Conservation (phyloP, 768 basidiomycete species). For the Leccinum subgranulosum region DNA sequence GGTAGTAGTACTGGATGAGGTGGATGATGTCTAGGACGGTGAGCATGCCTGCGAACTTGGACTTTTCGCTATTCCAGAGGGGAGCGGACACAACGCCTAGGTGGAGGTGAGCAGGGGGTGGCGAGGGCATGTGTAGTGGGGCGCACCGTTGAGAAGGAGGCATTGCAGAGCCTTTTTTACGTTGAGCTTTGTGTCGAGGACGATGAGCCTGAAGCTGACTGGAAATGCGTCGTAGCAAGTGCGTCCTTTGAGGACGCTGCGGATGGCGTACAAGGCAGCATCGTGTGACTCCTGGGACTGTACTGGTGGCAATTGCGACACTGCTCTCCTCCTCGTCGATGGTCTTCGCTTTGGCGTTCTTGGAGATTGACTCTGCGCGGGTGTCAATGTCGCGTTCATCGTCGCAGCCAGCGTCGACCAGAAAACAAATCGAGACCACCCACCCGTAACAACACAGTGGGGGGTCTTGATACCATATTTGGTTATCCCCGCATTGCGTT, state of each 20-base stretch:
- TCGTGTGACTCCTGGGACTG: slow-evolving; percentile 64
- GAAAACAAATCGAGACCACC: background rate
- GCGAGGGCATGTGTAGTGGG: background rate
- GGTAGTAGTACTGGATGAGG: slow-evolving; percentile 97
- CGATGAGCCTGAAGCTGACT: slow-evolving; percentile 93
- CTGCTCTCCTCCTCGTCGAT: slow-evolving; percentile 56
- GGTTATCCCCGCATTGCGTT: slow-evolving; percentile 10
- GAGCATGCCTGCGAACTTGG: slow-evolving; percentile 95
- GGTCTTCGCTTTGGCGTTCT: slow-evolving; percentile 48
- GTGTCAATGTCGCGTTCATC: slow-evolving; percentile 50
- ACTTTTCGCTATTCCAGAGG: slow-evolving; percentile 94
- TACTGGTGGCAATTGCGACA: slow-evolving; percentile 54
- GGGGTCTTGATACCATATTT: slow-evolving; percentile 18
- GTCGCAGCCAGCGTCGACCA: slow-evolving; percentile 12
- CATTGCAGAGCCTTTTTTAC: slow-evolving; percentile 94
- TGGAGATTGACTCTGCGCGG: slow-evolving; percentile 40
- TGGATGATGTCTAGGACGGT: slow-evolving; percentile 99
- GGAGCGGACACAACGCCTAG: slow-evolving; percentile 97
- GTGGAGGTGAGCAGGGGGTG: background rate
- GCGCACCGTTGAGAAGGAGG: slow-evolving; percentile 71
- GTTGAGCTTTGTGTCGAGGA: slow-evolving; percentile 92
- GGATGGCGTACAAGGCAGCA: slow-evolving; percentile 64
- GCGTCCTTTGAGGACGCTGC: slow-evolving; percentile 78
- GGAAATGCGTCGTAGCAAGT: slow-evolving; percentile 97
- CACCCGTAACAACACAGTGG: background rate